Base-by-base conservation (phyloP, 2,329 filamentous ascomycete species). In the Aspergillus sojae region DNA sequence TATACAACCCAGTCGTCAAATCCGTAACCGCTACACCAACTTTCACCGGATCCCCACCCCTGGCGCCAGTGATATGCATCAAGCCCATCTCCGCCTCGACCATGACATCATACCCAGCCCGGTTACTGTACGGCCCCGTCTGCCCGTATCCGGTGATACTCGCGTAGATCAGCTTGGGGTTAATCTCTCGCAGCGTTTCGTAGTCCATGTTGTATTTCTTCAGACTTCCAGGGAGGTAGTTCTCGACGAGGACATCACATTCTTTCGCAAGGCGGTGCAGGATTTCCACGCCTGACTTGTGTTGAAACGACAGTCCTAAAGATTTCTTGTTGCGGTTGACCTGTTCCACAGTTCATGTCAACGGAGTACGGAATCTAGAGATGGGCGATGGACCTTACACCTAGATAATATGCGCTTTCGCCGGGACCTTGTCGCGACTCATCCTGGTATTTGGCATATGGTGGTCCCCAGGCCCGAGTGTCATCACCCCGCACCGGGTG, bases 61-160 rank as follows among this genome's bases (percentile, higher is more conserved):
- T 86, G 65, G 87, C 86, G 36, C 95, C 95, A 0, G 95, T 99
- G 71, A 99, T 98, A 80, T 99, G 95, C 95, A 99, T 99, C 62
- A 99, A 81, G 0, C 95, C 95, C 80, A 99, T 94, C 77, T 98
- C 95, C 64, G 95, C 95, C 82, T 99, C 95, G 12, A 99, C 94
- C 94, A 99, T 99, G 70, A 99, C 95, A 79, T 99, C 95, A 83
- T 99, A 99, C 5, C 95, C 95, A 4, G 95, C 93, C 16, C 95
- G 86, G 67, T 89, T 87, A 6, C 90, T 88, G 78, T 96, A 97
- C 0, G 95, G 95, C 0, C 95, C 95, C 1, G 92, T 97, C 76
- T 99, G 95, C 2, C 95, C 95, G 74, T 98, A 99, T 1, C 95
- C 95, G 0, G 95, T 99, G 71, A 99, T 96, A 70, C 93, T 97